Evolutionary conservation across 2,329 filamentous ascomycete species (phyloP), one percentile per base, ranked within the genome.

Genomic region (Fusarium sp.): DNA sequence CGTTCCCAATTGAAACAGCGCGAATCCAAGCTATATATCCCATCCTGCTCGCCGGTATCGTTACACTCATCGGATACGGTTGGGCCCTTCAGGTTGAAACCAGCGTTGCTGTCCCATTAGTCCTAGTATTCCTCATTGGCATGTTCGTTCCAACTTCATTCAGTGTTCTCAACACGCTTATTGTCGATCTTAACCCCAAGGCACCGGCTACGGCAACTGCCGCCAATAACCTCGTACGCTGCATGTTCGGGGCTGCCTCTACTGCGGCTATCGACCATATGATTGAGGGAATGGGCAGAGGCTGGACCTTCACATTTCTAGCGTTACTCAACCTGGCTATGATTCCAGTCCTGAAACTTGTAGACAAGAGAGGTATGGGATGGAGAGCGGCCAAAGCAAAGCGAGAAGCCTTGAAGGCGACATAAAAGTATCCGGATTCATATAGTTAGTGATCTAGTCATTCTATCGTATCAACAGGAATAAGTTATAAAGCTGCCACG

Each of bases 201-300:
- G 84, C 86, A 2, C 88, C 89, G 0, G 88, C 88, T 0, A 90
- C 89, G 0, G 88, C 87, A 0, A 89, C 89, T 3, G 89, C 89
- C 0, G 87, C 89, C 1, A 90, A 89, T 68, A 91, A 91, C 66
- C 79, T 92, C 6, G 84, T 88, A 7, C 81, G 89, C n/a, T 91
- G 89, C 74, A 77, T 89, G 20, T 79, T 89, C 44, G 89, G 88
- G 25, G 90, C 90, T 0, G 85, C 81, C 2, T 86, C 85, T 5
- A 89, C 88, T 24, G 88, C 87, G 0, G 81, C 89, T 11, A 87
- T 92, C 42, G 84, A 89, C 54, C 80, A 83, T 54, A 88, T 91
- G 83, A 84, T 91, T 29, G 68, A 79, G 9, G 79, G 78, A 0
- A 85, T 91, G 80, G 89, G 89, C 6, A 77, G 84, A 29, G 89